A percentile compares a stretch with the other conserved stretches of the same genome.
Conservation (phyloP, 257 asterid species). For the Solanum neorickii region DNA sequence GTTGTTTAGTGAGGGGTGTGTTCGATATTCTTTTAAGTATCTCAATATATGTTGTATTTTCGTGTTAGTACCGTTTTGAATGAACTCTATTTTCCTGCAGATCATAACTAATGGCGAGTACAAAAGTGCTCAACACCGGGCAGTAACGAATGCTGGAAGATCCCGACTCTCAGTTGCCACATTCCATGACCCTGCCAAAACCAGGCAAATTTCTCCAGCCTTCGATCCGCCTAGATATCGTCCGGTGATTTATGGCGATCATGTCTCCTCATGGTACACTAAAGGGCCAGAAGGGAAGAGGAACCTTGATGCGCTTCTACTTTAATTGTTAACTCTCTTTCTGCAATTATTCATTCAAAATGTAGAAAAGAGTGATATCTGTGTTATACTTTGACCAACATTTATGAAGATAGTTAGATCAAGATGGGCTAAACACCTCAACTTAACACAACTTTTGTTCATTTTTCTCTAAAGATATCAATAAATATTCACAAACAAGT, state of each 20-base stretch:
- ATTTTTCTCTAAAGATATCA: neutral
- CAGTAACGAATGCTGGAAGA: constrained; percentile 51
- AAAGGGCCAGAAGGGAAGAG: constrained; percentile 86
- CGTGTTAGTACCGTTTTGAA: neutral
- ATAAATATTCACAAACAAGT: neutral
- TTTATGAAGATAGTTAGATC: neutral
- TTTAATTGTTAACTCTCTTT: neutral
- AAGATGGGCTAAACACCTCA: neutral
- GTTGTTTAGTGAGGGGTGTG: neutral
- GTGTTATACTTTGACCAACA: neutral
- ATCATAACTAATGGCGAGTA: constrained; percentile 71
- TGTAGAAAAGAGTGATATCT: neutral
- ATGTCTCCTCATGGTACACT: constrained; percentile 77
- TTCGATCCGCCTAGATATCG: constrained; percentile 49
- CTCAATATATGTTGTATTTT: neutral
- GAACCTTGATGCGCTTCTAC: constrained; percentile 65
- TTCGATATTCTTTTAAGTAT: neutral
- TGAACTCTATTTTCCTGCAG: constrained; percentile 17
- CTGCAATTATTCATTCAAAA: neutral
- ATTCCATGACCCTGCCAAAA: constrained; percentile 82
- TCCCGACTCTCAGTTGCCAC: constrained; percentile 81
- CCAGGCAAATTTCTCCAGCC: constrained; percentile 41
- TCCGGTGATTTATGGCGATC: constrained; percentile 57
- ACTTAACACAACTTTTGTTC: neutral
- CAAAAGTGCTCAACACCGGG: constrained; percentile 70